Percentiles rank a stretch among this genome's conserved stretches.
Evolutionary conservation across 495 filamentous ascomycete species (phyloP).

Genomic region (Aspergillus ostianus): DNA sequence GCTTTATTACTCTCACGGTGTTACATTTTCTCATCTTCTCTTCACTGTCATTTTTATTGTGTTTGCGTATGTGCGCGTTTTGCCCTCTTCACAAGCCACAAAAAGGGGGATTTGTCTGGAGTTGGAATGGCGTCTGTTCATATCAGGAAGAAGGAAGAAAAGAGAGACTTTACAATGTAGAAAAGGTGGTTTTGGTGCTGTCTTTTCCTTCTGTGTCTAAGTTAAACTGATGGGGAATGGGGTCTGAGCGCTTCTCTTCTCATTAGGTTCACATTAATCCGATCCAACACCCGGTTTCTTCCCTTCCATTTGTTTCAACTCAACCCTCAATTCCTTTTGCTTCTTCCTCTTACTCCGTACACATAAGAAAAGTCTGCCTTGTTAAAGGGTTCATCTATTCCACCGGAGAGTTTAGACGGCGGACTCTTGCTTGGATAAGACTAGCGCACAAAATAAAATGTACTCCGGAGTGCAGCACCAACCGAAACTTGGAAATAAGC

Average conservation of each 20-base stretch:
- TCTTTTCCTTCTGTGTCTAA: not conserved
- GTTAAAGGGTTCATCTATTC: not conserved
- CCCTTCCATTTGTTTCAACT: no score
- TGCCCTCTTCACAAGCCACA: not conserved
- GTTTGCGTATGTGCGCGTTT: not conserved
- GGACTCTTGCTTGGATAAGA: not conserved
- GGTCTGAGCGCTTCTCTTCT: not conserved
- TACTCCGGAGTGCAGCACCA: no score
- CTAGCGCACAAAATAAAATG: no score
- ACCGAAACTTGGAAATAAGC: no score
- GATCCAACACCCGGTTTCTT: not conserved
- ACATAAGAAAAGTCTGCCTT: not conserved
- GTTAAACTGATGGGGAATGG: not conserved
- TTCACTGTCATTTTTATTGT: not conserved
- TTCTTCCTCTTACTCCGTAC: no score
- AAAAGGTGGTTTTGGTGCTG: not conserved
- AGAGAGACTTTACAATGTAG: not conserved
- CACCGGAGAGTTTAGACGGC: not conserved
- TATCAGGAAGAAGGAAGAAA: not conserved
- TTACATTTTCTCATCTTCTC: slow-evolving; percentile 2
- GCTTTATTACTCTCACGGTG: slow-evolving; percentile 1
- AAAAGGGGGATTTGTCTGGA: not conserved
- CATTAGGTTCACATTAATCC: not conserved
- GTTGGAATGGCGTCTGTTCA: slow-evolving; percentile 3
- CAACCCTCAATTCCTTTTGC: no score